Conservation (phyloP, 768 basidiomycete species). For the Cubamyces sp. region DNA sequence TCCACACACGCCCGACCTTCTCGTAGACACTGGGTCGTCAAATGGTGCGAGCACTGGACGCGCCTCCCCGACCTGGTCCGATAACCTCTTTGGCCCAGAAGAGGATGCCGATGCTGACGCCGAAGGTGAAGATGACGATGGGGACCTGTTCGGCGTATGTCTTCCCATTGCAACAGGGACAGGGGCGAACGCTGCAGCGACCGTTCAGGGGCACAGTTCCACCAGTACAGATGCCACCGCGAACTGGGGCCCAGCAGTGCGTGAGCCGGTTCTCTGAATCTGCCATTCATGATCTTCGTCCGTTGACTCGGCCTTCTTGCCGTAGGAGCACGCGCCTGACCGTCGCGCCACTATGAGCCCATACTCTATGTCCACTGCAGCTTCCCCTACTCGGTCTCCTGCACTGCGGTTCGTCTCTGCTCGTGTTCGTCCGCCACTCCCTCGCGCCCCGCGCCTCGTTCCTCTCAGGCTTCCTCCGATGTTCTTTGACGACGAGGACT, state of each 20-base stretch:
- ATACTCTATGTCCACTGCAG: too few relatives aligned
- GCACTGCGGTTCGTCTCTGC: too few relatives aligned
- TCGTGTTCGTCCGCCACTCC: background rate
- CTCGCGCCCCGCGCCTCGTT: conserved; percentile 2
- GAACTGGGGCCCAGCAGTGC: conserved; percentile 7
- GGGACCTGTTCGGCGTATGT: conserved; percentile 1
- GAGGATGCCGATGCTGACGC: background rate
- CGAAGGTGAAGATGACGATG: background rate
- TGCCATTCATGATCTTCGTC: background rate
- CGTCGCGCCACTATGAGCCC: background rate
- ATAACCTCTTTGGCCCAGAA: conserved; percentile 17
- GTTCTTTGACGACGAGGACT: background rate
- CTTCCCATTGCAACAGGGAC: background rate
- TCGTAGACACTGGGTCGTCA: background rate
- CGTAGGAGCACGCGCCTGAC: background rate
- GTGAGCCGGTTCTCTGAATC: conserved; percentile 8
- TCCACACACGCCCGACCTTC: conserved; percentile 4
- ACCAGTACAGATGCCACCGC: too few relatives aligned
- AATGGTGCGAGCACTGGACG: background rate
- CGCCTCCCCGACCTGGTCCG: conserved; percentile 6
- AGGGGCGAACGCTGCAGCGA: too few relatives aligned
- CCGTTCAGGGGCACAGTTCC: too few relatives aligned
- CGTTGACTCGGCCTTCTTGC: conserved; percentile 3
- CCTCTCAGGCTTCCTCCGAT: conserved; percentile 7
- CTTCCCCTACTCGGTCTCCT: too few relatives aligned